These are phyloP conservation scores for Naganishia friedmannii DNA, from an alignment of 768 basidiomycete species.

Conservation along the genomic window DNA sequence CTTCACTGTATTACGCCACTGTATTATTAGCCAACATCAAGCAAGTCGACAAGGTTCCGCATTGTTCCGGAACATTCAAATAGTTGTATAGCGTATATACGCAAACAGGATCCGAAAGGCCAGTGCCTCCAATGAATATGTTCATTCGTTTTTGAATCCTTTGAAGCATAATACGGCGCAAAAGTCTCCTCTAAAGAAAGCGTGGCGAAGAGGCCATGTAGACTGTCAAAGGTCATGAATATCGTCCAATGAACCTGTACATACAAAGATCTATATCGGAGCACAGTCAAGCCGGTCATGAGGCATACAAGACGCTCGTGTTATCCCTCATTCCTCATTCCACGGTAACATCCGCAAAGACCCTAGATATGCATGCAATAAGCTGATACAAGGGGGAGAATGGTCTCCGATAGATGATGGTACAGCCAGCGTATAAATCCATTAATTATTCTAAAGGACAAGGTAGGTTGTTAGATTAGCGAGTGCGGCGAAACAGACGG, in stretches of 20 bases:
- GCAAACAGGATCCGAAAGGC: not conserved
- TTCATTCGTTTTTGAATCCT: no score
- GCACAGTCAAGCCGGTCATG: not conserved
- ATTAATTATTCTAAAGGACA: constrained; percentile 20
- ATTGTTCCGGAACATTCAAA: constrained; percentile 12
- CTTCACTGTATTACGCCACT: constrained; percentile 13
- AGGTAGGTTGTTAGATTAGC: no score
- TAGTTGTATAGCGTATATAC: constrained; percentile 11
- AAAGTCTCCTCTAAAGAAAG: no score
- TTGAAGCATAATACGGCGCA: no score
- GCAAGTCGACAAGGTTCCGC: not conserved
- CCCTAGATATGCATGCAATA: constrained; percentile 19
- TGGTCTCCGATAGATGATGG: not conserved
- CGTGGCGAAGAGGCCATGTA: not conserved
- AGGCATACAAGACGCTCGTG: not conserved
- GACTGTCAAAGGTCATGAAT: not conserved
- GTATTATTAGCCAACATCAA: constrained; percentile 9
- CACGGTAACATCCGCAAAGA: not conserved
- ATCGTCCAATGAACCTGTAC: not conserved
- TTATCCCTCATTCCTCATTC: not conserved
- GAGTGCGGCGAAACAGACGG: not conserved
- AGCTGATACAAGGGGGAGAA: constrained; percentile 12
- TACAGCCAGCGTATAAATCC: not conserved
- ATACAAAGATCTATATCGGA: constrained; percentile 6
- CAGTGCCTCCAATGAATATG: not conserved